Base-by-base conservation (phyloP, 768 basidiomycete genomes). In the Strobilomyces confusus region DNA sequence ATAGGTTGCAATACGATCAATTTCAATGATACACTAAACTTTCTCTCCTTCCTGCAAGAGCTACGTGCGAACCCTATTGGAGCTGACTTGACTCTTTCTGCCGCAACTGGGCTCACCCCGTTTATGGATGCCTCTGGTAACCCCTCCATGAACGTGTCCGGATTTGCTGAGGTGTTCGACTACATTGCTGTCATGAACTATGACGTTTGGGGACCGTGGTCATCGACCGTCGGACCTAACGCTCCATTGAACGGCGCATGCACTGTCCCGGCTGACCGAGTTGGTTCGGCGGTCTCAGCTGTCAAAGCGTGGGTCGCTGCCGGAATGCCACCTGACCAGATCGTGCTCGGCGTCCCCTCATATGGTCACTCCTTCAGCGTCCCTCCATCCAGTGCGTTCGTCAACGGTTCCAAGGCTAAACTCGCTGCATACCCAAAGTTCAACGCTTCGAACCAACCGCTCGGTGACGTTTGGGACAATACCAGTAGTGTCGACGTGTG, bases 171-270 rank as follows among this genome's bases (percentile, higher is more conserved):
- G 1, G 81, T 86, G 5, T 75, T 97, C 43, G 83, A 86, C 64
- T 82, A 79, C 70, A 75, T 88, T 54, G 68, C 72, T 17, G 69
- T 82, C 58, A 87, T 87, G 85, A 77, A 80, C 63, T 87, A 88
- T 64, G 86, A 87, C 54, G 58, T 85, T 38, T 77, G 75, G 68
- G 81, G 83, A 8, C 69, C 75, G n/a, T 77, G 77, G 69, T 75
- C 75, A 33, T 62, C 77, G 56, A 58, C 80, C 57, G 76, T 81
- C 44, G 92, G 92, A 5, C 82, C 95, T 5, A 92, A 90, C 63
- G 81, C 94, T 1, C 92, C 94, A 2, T 72, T 95, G 29, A 74
- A 84, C 55, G 85, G 95, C 66, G 78, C 79, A 0, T 95, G 93
- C 66, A 80, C 82, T 1, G 72, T 80, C 37, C 58, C 76, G 0